Percentiles rank a stretch among this genome's conserved stretches.
phyloP scores from a whole-genome alignment of 2,329 filamentous ascomycete genomes.

The Neopestalotiopsis rosae region DNA sequence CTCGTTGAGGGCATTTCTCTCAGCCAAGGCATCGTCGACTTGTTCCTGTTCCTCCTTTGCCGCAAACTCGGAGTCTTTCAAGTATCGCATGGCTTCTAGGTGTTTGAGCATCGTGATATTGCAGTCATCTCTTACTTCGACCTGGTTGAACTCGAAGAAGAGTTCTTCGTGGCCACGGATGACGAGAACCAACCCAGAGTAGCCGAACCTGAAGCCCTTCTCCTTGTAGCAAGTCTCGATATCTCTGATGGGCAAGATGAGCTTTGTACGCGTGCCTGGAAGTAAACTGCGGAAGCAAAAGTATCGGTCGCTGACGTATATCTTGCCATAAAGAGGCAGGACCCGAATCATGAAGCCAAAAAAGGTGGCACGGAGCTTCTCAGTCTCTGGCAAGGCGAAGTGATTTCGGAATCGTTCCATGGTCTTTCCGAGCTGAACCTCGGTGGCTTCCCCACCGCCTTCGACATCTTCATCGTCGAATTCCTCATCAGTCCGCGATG shows the following conservation, averaged over 20 bases:
- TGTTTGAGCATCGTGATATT: slow-evolving; percentile 79
- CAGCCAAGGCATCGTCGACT: slow-evolving; percentile 76
- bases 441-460: slow-evolving; percentile 47
- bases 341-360: slow-evolving; percentile 92
- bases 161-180: slow-evolving; percentile 94
- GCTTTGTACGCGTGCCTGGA: slow-evolving; percentile 87
- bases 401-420: slow-evolving; percentile 87
- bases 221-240: slow-evolving; percentile 94
- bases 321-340: slow-evolving; percentile 91
- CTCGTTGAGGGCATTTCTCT: slow-evolving; percentile 80
- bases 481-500: slow-evolving; percentile 59
- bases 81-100: slow-evolving; percentile 73
- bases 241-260: slow-evolving; percentile 88
- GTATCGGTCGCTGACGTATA: slow-evolving; percentile 86
- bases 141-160: slow-evolving; percentile 89
- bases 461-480: slow-evolving; percentile 57
- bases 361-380: slow-evolving; percentile 86
- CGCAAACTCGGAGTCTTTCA: slow-evolving; percentile 72
- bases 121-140: slow-evolving; percentile 86
- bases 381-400: slow-evolving; percentile 84
- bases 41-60: slow-evolving; percentile 72
- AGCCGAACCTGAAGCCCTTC: slow-evolving; percentile 91
- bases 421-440: slow-evolving; percentile 68
- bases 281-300: slow-evolving; percentile 94
- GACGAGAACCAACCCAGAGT: slow-evolving; percentile 88